These are phyloP conservation scores for Talaromyces sp. DNA, from an alignment of 2,329 filamentous ascomycete species.

Conservation along the genomic window DNA sequence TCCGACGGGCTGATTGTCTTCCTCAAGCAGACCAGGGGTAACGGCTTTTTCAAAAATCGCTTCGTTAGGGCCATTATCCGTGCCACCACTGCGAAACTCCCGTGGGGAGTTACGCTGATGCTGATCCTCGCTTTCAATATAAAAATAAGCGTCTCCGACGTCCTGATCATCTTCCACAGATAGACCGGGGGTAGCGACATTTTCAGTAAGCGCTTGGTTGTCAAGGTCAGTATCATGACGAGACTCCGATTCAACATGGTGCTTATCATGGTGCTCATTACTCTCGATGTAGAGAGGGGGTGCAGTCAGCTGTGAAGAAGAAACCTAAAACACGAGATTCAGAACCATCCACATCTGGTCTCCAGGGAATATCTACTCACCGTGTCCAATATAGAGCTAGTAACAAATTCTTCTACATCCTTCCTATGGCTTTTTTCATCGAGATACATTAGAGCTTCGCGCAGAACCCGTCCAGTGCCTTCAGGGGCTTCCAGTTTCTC, in stretches of 20 bases:
- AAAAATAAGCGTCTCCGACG: not conserved
- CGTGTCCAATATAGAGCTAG: slow-evolving; percentile 24
- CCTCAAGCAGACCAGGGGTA: not conserved
- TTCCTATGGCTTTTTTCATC: slow-evolving; percentile 27
- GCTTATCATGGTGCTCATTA: not conserved
- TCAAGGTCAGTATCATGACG: not conserved
- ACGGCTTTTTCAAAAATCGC: not conserved
- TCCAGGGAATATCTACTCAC: slow-evolving; percentile 22
- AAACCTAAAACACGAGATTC: not conserved
- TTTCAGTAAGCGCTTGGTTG: not conserved
- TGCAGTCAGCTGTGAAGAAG: not conserved
- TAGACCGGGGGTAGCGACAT: not conserved
- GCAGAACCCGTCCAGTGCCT: slow-evolving; percentile 27
- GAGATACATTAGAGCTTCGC: slow-evolving; percentile 29
- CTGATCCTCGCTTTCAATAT: slow-evolving; percentile 3
- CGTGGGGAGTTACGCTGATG: not conserved
- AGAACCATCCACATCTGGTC: not conserved
- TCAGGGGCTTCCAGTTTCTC: slow-evolving; percentile 31
- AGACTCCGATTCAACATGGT: not conserved
- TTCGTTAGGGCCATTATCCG: not conserved
- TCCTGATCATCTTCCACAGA: not conserved
- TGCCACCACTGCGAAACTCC: not conserved
- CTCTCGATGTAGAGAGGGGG: slow-evolving; percentile 16
- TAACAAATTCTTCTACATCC: slow-evolving; percentile 25
- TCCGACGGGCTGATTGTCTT: not conserved